Percentiles rank a stretch among this genome's conserved stretches.
Evolutionary conservation across 805 yeast genomes (phyloP).

Genomic region (Candida ipomoeae): DNA sequence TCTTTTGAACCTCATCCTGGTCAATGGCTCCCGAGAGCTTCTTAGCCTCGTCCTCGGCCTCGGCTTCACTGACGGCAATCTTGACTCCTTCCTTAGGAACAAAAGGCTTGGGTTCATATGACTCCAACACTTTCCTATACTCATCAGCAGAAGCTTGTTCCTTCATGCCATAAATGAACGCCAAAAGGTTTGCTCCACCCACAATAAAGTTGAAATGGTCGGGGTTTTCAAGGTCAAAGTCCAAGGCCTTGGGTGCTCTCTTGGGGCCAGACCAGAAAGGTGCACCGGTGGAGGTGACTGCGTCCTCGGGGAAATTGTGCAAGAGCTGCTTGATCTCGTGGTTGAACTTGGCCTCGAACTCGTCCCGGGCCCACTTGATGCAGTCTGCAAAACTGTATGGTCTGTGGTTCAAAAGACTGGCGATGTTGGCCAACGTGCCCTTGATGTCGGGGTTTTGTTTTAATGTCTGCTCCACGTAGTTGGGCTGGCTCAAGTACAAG

Average conservation of each 20-base stretch:
- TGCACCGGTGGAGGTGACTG: constrained; percentile 82
- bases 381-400: constrained; percentile 93
- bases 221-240: constrained; percentile 66
- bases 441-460: constrained; percentile 92
- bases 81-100: constrained; percentile 68
- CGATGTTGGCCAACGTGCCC: constrained; percentile 76
- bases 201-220: constrained; percentile 81
- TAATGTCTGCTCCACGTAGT: constrained; percentile 85
- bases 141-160: constrained; percentile 57
- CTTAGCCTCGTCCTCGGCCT: constrained; percentile 77
- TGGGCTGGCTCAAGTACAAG: constrained; percentile 83
- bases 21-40: constrained; percentile 41
- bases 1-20: constrained; percentile 57
- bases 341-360: constrained; percentile 80
- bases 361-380: constrained; percentile 88
- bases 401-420: constrained; percentile 69
- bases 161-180: constrained; percentile 83
- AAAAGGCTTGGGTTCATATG: constrained; percentile 49
- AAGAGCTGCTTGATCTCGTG: constrained; percentile 86
- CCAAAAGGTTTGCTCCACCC: constrained; percentile 89
- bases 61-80: constrained; percentile 82
- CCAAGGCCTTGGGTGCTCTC: constrained; percentile 88
- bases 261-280: constrained; percentile 98
- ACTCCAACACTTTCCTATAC: constrained; percentile 53
- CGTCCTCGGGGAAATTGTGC: constrained; percentile 93